These are phyloP conservation scores for Rhizophlyctis rosea DNA, from an alignment of 192 early-diverging fungal species.

Conservation along the genomic window DNA sequence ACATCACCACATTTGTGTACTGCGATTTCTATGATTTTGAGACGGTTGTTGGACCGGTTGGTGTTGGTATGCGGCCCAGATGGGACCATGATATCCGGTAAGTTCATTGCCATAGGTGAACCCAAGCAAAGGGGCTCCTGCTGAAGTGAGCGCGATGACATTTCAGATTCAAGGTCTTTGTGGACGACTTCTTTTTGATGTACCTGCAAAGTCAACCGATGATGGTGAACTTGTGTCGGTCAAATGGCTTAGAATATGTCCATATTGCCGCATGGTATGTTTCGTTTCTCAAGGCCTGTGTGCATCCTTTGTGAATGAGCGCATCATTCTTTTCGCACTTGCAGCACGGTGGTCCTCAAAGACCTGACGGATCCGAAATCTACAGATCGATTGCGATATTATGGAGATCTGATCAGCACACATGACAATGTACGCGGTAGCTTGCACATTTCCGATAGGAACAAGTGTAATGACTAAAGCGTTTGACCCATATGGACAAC, in stretches of 20 bases:
- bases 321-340: neutral
- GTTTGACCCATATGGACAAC: neutral
- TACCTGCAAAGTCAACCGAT: slow-evolving; percentile 49
- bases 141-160: slow-evolving; percentile 8
- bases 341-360: slow-evolving; percentile 39
- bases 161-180: slow-evolving; percentile 43
- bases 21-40: slow-evolving; percentile 65
- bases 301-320: neutral
- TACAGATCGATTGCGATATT: slow-evolving; percentile 44
- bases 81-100: slow-evolving; percentile 34
- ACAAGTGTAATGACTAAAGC: neutral
- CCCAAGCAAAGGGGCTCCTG: no score
- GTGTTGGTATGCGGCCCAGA: slow-evolving; percentile 32
- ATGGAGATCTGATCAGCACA: slow-evolving; percentile 44
- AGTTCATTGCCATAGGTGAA: slow-evolving; percentile 3
- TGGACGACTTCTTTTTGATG: slow-evolving; percentile 58
- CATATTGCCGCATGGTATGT: slow-evolving; percentile 42
- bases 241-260: slow-evolving; percentile 45
- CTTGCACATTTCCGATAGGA: neutral
- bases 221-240: slow-evolving; percentile 36
- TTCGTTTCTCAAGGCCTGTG: neutral
- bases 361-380: slow-evolving; percentile 43
- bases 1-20: slow-evolving; percentile 40
- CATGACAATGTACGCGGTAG: slow-evolving; percentile 31
- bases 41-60: slow-evolving; percentile 45